These are phyloP conservation scores for Leptographium flavum DNA, from an alignment of 2,329 filamentous ascomycete species.

Conservation along the genomic window DNA sequence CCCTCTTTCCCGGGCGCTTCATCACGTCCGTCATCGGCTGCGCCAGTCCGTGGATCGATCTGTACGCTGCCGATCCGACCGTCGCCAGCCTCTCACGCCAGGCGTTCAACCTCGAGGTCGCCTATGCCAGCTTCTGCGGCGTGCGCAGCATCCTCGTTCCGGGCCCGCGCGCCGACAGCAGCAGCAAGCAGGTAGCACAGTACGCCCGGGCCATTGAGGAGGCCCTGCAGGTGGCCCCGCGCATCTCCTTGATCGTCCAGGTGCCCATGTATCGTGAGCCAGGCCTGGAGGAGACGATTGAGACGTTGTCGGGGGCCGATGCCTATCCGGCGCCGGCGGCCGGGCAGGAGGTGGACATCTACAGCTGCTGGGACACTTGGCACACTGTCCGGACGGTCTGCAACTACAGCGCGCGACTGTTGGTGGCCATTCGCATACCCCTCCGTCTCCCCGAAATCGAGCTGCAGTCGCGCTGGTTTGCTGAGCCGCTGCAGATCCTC, in stretches of 20 bases:
- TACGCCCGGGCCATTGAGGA: constrained; percentile 79
- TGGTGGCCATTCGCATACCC: constrained; percentile 51
- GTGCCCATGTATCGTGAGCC: constrained; percentile 71
- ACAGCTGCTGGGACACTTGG: constrained; percentile 87
- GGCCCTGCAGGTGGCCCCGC: constrained; percentile 57
- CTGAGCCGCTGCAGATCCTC: constrained; percentile 51
- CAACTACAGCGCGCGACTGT: constrained; percentile 69
- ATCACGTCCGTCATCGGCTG: constrained; percentile 64
- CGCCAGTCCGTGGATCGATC: constrained; percentile 84
- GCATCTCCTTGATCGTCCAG: constrained; percentile 67
- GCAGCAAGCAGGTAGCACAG: constrained; percentile 44
- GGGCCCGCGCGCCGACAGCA: constrained; percentile 49
- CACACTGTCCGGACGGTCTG: constrained; percentile 73
- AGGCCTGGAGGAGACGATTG: constrained; percentile 35
- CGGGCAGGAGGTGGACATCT: constrained; percentile 47
- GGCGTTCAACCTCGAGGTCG: constrained; percentile 78
- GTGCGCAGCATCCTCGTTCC: constrained; percentile 69
- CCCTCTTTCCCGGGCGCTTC: constrained; percentile 50
- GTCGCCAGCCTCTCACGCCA: constrained; percentile 80
- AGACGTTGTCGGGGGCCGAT: constrained; percentile 35
- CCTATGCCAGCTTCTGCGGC: constrained; percentile 92
- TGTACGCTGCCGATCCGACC: constrained; percentile 68
- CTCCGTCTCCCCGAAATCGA: constrained; percentile 42
- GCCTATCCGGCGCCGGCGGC: constrained; percentile 20
- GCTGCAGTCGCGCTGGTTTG: constrained; percentile 54